Conservation (phyloP, 1,284 basidiomycete species). For the Golubevia pallescens region DNA sequence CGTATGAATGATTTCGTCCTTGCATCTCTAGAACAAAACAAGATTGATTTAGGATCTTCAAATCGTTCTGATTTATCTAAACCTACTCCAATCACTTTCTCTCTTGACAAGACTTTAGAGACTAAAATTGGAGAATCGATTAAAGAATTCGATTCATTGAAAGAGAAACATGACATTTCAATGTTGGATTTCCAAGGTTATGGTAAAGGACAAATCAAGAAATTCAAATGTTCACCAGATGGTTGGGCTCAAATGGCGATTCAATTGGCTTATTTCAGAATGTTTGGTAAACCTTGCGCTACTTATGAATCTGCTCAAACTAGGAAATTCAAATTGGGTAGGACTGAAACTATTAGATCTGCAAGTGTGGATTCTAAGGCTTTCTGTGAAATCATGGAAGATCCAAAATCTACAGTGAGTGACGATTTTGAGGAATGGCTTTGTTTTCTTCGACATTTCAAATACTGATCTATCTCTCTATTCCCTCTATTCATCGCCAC, state of each 20-base stretch:
- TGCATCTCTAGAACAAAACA: constrained; percentile 77
- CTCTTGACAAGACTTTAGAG: constrained; percentile 70
- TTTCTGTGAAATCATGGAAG: constrained; percentile 87
- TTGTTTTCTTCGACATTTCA: neutral
- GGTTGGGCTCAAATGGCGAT: constrained; percentile 89
- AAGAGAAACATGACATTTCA: constrained; percentile 80
- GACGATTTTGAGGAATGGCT: neutral
- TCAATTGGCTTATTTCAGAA: constrained; percentile 81
- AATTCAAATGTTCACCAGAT: constrained; percentile 86
- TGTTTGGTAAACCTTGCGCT: constrained; percentile 76
- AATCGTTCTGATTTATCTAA: constrained; percentile 69
- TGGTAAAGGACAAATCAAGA: constrained; percentile 88
- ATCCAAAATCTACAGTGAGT: constrained; percentile 63
- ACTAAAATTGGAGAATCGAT: constrained; percentile 69
- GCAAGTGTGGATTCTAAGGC: constrained; percentile 81
- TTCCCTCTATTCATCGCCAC: neutral
- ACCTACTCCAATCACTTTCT: constrained; percentile 77
- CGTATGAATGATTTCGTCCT: constrained; percentile 94
- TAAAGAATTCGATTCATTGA: constrained; percentile 77
- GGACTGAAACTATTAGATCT: constrained; percentile 92
- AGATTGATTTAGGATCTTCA: constrained; percentile 71
- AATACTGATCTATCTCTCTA: neutral
- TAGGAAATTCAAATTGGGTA: constrained; percentile 84
- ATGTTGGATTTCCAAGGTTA: constrained; percentile 86
- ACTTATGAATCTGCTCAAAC: constrained; percentile 96